Base-by-base conservation (phyloP, 1,139 yeast genomes). In the Geotrichum carabidarum region DNA sequence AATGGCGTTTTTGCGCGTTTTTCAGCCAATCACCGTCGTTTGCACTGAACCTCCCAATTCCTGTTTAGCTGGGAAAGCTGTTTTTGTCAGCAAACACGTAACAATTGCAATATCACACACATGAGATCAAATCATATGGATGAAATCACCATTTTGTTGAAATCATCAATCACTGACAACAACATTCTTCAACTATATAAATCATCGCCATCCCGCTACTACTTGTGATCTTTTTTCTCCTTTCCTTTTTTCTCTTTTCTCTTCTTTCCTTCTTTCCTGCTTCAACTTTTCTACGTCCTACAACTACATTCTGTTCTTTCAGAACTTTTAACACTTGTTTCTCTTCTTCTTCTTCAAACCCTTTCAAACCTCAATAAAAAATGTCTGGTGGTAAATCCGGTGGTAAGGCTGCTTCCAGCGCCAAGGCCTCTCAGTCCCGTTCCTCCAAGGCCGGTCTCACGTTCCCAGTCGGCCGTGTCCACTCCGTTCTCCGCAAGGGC, bases 381-480 rank as follows among this genome's bases (percentile, higher is more conserved):
- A 90, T 89, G 96, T 87, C 97, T 74, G 96, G 96, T 76, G 97
- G 97, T 76, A 91, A 91, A 85, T 73, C 77, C 62, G 97, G 97
- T 76, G 91, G 91, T 71, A 90, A 90, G 79, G 95, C 96, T 73
- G 94, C 95, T 70, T 71, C 77, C 59, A 78, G 95, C 66, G 91
- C 90, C 74, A 91, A 91, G 78, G 90, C 94, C 68, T 86, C 97
- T 70, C 93, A 94, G 77, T 86, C 97, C 57, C 90, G 98, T 83
- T 91, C 98, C 67, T 85, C 96, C 62, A 91, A 89, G 81, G 98
- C 98, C 73, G 98, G 97, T 75, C 84, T 91, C 74, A 88, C 96
- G 68, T 91, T 93, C 95, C 98, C 98, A 78, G 98, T 93, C 67
- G 98, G 98, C 77, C 93, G 98, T 85, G 94, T 91, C 65, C 98